phyloP scores from a whole-genome alignment of 306 rosid genomes.

The Vachellia pachyceras region DNA sequence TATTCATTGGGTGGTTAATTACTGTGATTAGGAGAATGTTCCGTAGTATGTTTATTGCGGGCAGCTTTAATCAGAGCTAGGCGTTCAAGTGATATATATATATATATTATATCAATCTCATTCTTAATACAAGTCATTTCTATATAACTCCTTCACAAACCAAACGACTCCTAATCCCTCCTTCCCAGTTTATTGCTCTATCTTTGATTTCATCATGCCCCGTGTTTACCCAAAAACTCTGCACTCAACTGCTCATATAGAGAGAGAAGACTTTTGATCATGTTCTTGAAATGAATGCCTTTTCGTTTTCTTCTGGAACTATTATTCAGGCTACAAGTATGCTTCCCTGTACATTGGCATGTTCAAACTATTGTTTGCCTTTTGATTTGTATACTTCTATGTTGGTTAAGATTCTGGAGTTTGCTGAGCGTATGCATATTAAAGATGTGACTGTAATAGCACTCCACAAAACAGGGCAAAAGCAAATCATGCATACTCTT shows the following conservation, averaged over 20 bases:
- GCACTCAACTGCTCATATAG: background rate
- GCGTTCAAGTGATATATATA: too few relatives aligned
- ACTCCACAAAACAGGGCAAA: background rate
- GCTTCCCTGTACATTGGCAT: background rate
- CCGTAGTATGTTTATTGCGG: too few relatives aligned
- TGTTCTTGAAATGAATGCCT: background rate
- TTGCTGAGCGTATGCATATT: background rate
- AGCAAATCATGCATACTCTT: background rate
- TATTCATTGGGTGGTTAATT: too few relatives aligned
- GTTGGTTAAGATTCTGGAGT: background rate
- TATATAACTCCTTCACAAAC: too few relatives aligned
- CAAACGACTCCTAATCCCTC: too few relatives aligned
- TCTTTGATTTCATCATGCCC: too few relatives aligned
- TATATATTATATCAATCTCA: too few relatives aligned
- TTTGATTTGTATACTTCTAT: background rate
- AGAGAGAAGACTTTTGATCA: background rate
- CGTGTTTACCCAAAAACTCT: too few relatives aligned
- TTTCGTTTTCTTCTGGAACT: background rate
- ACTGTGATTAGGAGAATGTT: too few relatives aligned
- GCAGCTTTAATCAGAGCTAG: too few relatives aligned
- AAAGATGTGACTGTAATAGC: background rate
- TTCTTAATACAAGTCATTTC: too few relatives aligned
- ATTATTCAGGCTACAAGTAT: background rate
- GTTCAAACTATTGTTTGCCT: background rate
- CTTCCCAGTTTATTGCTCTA: too few relatives aligned